phyloP scores from a whole-genome alignment of 208 protist species.

The Crithidia sp. region DNA sequence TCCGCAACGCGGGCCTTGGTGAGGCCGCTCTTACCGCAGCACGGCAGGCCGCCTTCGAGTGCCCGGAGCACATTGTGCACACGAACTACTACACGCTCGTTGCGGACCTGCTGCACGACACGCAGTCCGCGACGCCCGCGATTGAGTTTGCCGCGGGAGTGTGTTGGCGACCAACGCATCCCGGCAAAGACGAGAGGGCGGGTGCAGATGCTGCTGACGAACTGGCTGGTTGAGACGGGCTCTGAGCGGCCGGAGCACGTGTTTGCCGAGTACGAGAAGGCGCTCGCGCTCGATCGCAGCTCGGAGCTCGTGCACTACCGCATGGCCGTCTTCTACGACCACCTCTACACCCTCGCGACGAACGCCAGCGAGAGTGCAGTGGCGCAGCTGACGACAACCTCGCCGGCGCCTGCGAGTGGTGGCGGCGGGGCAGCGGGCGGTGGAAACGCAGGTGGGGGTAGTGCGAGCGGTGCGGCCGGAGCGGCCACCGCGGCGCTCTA shows the following conservation, averaged over 20 bases:
- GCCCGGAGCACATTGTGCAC: constrained; percentile 26
- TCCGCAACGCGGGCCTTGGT: constrained; percentile 74
- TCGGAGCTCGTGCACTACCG: constrained; percentile 93
- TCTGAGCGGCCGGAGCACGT: constrained; percentile 83
- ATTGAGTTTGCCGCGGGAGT: constrained; percentile 81
- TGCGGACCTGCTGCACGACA: constrained; percentile 89
- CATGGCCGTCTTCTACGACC: constrained; percentile 95
- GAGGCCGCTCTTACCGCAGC: constrained; percentile 81
- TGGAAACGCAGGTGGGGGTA: not conserved
- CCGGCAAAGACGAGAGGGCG: constrained; percentile 52
- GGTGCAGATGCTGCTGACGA: constrained; percentile 73
- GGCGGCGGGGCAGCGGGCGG: not conserved
- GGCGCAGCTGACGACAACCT: constrained; percentile 25
- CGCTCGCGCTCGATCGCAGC: constrained; percentile 49
- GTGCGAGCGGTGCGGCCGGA: not conserved
- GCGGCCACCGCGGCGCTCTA: constrained; percentile 21
- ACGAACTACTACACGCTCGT: constrained; percentile 76
- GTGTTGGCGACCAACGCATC: constrained; percentile 36
- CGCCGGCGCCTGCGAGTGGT: not conserved
- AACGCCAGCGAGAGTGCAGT: constrained; percentile 25
- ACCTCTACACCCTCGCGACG: constrained; percentile 50
- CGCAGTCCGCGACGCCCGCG: constrained; percentile 74
- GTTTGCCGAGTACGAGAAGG: constrained; percentile 75
- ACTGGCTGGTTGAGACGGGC: constrained; percentile 80
- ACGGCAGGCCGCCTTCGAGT: constrained; percentile 54